Evolutionary conservation across 768 basidiomycete genomes (phyloP), one percentile per base, ranked within the genome.

Genomic region (Psilocybe subaeruginosa): DNA sequence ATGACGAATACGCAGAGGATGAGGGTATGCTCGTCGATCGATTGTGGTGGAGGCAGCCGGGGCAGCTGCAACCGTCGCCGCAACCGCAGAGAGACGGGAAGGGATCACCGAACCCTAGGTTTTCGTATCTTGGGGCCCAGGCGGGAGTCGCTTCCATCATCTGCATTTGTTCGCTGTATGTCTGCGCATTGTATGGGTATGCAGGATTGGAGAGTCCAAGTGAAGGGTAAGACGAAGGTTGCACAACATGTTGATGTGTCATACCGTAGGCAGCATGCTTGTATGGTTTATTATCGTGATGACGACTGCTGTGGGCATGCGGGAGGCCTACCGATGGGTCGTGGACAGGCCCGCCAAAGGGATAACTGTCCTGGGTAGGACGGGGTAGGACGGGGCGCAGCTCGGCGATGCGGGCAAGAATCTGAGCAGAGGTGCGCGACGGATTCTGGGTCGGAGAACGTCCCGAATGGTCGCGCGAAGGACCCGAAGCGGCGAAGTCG

Each of bases 331-430:
- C 74, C 4, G 85, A 82, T 16, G 85, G 82, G 63, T 81, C 72
- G 64, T 85, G 85, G 16, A 80, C 56, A 48, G 78, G 77, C 3
- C 82, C 79, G 31, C 68, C 62, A 27, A 70, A 45, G 4, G 37
- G 39, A 27, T 12, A 37, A 23, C 39, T 14, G 54, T 12, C 39
- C 11, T 55, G 33, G 11, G 58, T 68, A 31, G 87, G 87, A 8
- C 86, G 85, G 4, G 91, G 91, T 37, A 90, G 83, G 17, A 92
- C 86, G 2, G 89, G 88, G 6, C 90, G 86, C 58, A 88, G 76
- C 65, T 87, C 85, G 7, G 86, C 82, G 50, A 88, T 83, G 60
- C 87, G 85, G 7, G 82, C 84, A 11, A 85, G 74, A 58, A 87
- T 82, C 59, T 86, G 82, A 39, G 82, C 75, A 27, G 82, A 74